phyloP scores from a whole-genome alignment of 2,329 filamentous ascomycete species.

The Aureobasidium mangrovei region DNA sequence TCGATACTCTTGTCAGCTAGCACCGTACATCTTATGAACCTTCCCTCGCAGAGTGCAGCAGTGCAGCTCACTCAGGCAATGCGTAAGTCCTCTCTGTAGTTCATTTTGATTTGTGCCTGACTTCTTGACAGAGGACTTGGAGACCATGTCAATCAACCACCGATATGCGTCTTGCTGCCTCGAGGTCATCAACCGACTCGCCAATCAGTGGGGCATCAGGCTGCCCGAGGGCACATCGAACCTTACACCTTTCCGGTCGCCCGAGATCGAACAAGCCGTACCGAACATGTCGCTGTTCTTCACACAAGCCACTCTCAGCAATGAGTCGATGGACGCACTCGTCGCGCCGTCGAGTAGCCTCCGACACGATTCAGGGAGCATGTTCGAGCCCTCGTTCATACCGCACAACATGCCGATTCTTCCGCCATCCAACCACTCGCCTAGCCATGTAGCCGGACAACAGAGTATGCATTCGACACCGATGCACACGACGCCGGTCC shows the following conservation, averaged over 20 bases:
- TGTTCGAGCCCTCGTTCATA: slow-evolving; percentile 12
- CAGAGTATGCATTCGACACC: slow-evolving; percentile 8
- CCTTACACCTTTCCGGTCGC: slow-evolving; percentile 5
- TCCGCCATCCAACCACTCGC: not conserved
- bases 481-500: slow-evolving; percentile 3
- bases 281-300: slow-evolving; percentile 12
- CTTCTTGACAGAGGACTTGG: slow-evolving; percentile 26
- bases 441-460: not conserved
- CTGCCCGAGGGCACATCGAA: slow-evolving; percentile 30
- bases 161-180: slow-evolving; percentile 36
- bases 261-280: not conserved
- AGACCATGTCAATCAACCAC: slow-evolving; percentile 36
- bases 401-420: slow-evolving; percentile 10
- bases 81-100: slow-evolving; percentile 12
- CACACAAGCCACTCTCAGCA: slow-evolving; percentile 11
- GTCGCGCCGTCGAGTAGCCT: not conserved
- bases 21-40: slow-evolving; percentile 39
- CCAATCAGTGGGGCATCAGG: slow-evolving; percentile 36
- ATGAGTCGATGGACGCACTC: slow-evolving; percentile 5
- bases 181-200: slow-evolving; percentile 34
- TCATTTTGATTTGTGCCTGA: not conserved
- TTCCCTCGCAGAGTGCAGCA: slow-evolving; percentile 30
- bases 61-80: slow-evolving; percentile 34
- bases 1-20: slow-evolving; percentile 34
- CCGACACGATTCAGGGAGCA: slow-evolving; percentile 12